Evolutionary conservation across 208 protist species (phyloP).

Genomic region (Trypanosoma vivax): DNA sequence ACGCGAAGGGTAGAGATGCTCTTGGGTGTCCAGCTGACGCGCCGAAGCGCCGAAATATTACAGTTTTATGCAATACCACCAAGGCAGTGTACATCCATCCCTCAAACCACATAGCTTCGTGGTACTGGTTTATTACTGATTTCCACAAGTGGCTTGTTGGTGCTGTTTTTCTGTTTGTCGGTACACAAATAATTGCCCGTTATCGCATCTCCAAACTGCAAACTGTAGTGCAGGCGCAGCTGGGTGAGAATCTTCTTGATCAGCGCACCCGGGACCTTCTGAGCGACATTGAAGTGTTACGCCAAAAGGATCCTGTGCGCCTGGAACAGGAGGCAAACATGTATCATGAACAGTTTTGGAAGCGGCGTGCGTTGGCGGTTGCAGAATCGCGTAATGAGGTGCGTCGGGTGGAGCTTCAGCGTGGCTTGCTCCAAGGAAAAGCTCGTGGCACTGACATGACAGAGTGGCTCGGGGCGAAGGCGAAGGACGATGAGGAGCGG

Average conservation of each 20-base stretch:
- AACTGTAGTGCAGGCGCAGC: conserved; percentile 69
- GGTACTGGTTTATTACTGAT: conserved; percentile 86
- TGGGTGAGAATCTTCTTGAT: conserved; percentile 83
- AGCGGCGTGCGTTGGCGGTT: conserved; percentile 61
- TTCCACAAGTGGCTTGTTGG: conserved; percentile 84
- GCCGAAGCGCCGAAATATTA: conserved; percentile 65
- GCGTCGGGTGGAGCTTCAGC: conserved; percentile 61
- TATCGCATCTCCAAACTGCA: conserved; percentile 73
- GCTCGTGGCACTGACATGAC: conserved; percentile 85
- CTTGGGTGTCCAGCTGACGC: conserved; percentile 28
- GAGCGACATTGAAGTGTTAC: conserved; percentile 76
- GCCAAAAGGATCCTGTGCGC: conserved; percentile 79
- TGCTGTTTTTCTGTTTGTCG: conserved; percentile 69
- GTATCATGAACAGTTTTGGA: conserved; percentile 88
- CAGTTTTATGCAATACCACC: conserved; percentile 77
- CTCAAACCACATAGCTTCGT: conserved; percentile 78
- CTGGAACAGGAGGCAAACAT: conserved; percentile 82
- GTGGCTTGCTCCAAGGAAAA: conserved; percentile 60
- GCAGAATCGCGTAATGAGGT: conserved; percentile 42
- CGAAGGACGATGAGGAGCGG: conserved; percentile 83
- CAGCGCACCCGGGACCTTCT: conserved; percentile 77
- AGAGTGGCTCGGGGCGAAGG: conserved; percentile 85
- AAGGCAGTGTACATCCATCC: conserved; percentile 86
- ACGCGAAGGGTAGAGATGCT: conserved; percentile 19
- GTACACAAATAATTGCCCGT: conserved; percentile 69